phyloP scores from a whole-genome alignment of 331 rosid genomes.

The Quercus phellos region DNA sequence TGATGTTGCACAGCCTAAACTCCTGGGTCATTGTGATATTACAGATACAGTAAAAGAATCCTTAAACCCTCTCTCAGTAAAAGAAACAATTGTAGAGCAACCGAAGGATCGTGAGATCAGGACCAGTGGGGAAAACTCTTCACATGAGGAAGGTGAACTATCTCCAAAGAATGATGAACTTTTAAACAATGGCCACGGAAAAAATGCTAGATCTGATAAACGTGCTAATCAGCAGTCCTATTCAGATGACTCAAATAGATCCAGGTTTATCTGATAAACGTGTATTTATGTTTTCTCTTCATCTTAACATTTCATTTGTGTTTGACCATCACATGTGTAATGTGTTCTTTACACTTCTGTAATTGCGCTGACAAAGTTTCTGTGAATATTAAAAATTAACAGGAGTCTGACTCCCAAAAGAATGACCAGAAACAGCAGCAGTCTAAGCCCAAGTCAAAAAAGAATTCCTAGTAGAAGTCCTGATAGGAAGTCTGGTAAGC shows the following conservation, averaged over 20 bases:
- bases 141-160: slow-evolving; percentile 81
- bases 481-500: slow-evolving; percentile 34
- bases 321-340: neutral
- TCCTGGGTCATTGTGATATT: slow-evolving; percentile 25
- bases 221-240: slow-evolving; percentile 33
- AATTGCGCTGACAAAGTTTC: slow-evolving; percentile 20
- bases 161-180: slow-evolving; percentile 60
- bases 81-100: slow-evolving; percentile 29
- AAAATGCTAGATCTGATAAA: slow-evolving; percentile 40
- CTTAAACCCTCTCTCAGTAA: slow-evolving; percentile 21
- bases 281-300: slow-evolving; percentile 11
- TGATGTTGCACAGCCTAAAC: slow-evolving; percentile 16
- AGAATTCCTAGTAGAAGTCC: slow-evolving; percentile 37
- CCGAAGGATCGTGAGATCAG: slow-evolving; percentile 28
- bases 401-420: slow-evolving; percentile 50
- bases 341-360: slow-evolving; percentile 7
- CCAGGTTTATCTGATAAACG: slow-evolving; percentile 41
- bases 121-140: slow-evolving; percentile 38
- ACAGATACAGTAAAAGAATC: slow-evolving; percentile 49
- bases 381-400: slow-evolving; percentile 20
- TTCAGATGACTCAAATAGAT: slow-evolving; percentile 53
- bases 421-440: slow-evolving; percentile 24
- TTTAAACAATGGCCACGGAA: slow-evolving; percentile 48
- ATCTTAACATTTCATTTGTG: slow-evolving; percentile 6
- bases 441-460: slow-evolving; percentile 35